Base-by-base conservation (phyloP, 371 early-diverging fungal genomes). In the Zopfochytrium polystomum region DNA sequence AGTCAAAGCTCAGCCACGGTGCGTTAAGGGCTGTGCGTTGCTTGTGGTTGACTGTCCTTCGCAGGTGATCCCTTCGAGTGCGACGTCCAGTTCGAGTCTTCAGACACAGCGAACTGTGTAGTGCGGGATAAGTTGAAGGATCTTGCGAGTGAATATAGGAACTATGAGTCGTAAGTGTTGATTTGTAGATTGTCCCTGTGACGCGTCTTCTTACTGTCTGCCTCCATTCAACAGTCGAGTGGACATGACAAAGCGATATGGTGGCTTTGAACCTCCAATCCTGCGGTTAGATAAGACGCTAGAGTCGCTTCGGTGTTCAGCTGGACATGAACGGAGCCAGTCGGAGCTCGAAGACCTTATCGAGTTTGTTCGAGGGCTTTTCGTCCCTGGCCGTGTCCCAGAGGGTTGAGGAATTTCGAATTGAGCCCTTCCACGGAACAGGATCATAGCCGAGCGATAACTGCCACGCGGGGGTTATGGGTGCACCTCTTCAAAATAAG, bases 161-260 rank as follows among this genome's bases (percentile, higher is more conserved):
- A 59, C 63, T 50, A 75, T 60, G 32, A 65, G 52, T 29, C 32
- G 70, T 55, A 46, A 75, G 54, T 58, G 57, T 29, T 22, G 25
- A 1, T 2, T 49, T 33, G 34, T 52, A 31, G 18, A 3, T 27
- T 52, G 20, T 26, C 1, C 23, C 48, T 13, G 15, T 48, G n/a
- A 3, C 23, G 26, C 23, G 23, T 48, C 48, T 2, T 23, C 23
- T 0, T 48, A 2, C 5, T 48, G n/a, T 23, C 23, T 7, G 23
- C 52, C 13, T 7, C 25, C 9, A 13, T 9, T 52, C 7, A 55
- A 29, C 18, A 59, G 59, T 50, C 59, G 59, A n/a, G 51, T 59
- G 7, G 35, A 59, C 11, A 20, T 59, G 20, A 13, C 23, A 23
- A 32, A 59, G 13, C 25, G 11, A 23, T 59, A 31, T 27, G 51